Conservation (phyloP, 768 basidiomycete genomes). For the Boletus sp. region DNA sequence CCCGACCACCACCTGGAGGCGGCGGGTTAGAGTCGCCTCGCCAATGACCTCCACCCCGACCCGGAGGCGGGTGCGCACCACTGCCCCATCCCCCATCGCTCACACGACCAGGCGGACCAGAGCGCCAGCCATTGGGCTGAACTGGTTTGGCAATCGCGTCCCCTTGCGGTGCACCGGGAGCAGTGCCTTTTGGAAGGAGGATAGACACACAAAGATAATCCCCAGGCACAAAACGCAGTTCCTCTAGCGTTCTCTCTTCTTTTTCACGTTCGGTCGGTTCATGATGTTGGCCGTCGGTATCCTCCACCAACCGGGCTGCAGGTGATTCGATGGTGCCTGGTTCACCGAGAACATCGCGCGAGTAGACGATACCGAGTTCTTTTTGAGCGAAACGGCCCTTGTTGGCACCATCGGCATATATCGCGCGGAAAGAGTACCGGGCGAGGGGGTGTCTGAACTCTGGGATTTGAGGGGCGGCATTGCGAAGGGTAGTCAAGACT, state of each 20-base stretch:
- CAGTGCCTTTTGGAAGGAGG: constrained; percentile 63
- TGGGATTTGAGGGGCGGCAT: constrained; percentile 59
- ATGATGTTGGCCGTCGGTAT: constrained; percentile 36
- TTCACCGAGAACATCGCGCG: constrained; percentile 82
- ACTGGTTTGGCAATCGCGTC: constrained; percentile 42
- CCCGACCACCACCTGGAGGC: constrained; percentile 39
- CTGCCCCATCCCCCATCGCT: constrained; percentile 53
- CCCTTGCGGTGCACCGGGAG: constrained; percentile 41
- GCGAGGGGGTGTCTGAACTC: constrained; percentile 83
- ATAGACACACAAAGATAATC: constrained; percentile 79
- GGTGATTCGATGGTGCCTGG: constrained; percentile 58
- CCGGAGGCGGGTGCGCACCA: constrained; percentile 35
- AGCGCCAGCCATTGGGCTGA: constrained; percentile 37
- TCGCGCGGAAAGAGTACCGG: constrained; percentile 75
- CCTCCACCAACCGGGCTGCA: constrained; percentile 62
- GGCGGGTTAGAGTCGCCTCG: constrained; percentile 63
- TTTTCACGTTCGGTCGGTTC: constrained; percentile 45
- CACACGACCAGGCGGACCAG: constrained; percentile 35
- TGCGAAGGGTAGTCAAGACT: constrained; percentile 74
- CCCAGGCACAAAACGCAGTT: constrained; percentile 76
- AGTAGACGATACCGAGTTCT: constrained; percentile 80
- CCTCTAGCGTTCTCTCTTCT: constrained; percentile 73
- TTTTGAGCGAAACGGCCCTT: constrained; percentile 73
- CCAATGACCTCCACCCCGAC: constrained; percentile 70
- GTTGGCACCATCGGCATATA: constrained; percentile 72